Conservation (phyloP, 805 yeast species). For the Debaryomyces hansenii region DNA sequence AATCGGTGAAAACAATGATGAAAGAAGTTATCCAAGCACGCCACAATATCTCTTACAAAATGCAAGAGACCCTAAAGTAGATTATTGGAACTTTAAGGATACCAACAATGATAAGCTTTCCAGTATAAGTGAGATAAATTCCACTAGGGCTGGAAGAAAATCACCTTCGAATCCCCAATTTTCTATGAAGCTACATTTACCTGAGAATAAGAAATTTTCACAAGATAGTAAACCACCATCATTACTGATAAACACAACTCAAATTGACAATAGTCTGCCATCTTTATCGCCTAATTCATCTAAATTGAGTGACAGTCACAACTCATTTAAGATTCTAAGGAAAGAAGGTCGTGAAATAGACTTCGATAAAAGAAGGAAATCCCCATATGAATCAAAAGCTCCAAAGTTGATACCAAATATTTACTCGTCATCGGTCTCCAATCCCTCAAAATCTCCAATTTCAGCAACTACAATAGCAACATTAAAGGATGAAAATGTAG, state of each 20-base stretch:
- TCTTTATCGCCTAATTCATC: constrained; percentile 4
- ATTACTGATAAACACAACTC: constrained; percentile 16
- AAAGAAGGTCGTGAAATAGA: constrained; percentile 72
- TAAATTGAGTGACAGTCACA: constrained; percentile 2
- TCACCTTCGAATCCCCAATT: constrained; percentile 8
- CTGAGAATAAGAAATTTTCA: constrained; percentile 5
- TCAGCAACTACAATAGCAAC: constrained; percentile 35
- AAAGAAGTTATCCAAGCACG: constrained; percentile 55
- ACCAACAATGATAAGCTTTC: constrained; percentile 11
- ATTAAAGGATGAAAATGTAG: constrained; percentile 18
- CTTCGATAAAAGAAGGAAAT: constrained; percentile 73
- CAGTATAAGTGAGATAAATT: constrained; percentile 12
- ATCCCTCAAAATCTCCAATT: constrained; percentile 30
- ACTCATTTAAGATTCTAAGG: constrained; percentile 67
- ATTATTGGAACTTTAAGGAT: constrained; percentile 61
- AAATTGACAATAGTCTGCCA: background rate
- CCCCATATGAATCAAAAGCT: constrained; percentile 60
- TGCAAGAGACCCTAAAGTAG: constrained; percentile 40
- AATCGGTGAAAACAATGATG: constrained; percentile 38
- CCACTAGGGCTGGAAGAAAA: background rate
- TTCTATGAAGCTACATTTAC: constrained; percentile 15
- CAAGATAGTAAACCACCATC: constrained; percentile 9
- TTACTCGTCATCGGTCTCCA: constrained; percentile 31
- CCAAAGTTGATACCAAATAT: constrained; percentile 41
- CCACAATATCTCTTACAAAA: constrained; percentile 64